Percentiles rank a stretch among this genome's conserved stretches.
Conservation (phyloP, 108 stramenopile genomes). For the Cylindrotheca closterium region DNA sequence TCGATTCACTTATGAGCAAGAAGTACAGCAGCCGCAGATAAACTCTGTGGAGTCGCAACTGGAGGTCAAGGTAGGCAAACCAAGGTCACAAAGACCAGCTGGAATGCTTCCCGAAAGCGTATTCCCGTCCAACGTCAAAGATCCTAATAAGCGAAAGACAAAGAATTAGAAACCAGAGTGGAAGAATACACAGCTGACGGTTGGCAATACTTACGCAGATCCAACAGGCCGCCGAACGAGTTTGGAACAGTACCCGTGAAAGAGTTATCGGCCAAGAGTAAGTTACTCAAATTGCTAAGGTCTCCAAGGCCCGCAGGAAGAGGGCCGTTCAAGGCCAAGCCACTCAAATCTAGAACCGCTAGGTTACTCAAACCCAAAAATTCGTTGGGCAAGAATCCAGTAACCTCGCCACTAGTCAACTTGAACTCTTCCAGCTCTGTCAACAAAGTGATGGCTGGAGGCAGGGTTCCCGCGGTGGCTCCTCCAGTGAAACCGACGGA, state of each 20-base stretch:
- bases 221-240: constrained; percentile 2
- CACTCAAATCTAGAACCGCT: constrained; percentile 11
- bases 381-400: background rate
- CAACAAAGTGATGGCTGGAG: constrained; percentile 11
- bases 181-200: no score
- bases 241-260: constrained; percentile 23
- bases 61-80: no score
- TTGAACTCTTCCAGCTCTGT: constrained; percentile 7
- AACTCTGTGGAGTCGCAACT: background rate
- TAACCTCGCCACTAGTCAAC: constrained; percentile 1
- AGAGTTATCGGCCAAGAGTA: constrained; percentile 39
- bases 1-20: no score
- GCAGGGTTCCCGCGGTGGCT: constrained; percentile 8
- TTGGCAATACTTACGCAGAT: no score
- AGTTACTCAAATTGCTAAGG: constrained; percentile 29
- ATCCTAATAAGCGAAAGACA: no score
- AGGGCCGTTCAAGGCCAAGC: constrained; percentile 34
- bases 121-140: constrained; percentile 20
- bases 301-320: constrained; percentile 26
- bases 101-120: constrained; percentile 22
- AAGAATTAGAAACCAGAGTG: no score
- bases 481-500: background rate
- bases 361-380: background rate
- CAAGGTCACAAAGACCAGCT: constrained; percentile 7
- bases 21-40: background rate